Evolutionary conservation across 805 yeast species (phyloP).

Genomic region (Tetrapisispora fleetii): DNA sequence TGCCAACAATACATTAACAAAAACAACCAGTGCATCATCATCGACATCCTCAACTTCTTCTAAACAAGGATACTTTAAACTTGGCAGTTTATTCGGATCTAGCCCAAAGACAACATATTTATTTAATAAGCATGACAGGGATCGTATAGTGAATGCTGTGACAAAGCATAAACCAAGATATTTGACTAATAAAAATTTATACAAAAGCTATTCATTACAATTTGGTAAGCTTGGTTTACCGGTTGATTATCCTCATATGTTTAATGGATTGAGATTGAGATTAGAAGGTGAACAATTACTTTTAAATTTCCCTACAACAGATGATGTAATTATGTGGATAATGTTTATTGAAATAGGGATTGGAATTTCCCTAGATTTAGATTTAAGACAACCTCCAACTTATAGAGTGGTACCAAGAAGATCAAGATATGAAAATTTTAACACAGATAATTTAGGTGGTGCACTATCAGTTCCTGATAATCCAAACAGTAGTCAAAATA

Average conservation of each 20-base stretch:
- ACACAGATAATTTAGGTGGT: neutral
- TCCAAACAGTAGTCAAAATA: neutral
- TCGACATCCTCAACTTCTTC: neutral
- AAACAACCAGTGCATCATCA: neutral
- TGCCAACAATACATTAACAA: neutral
- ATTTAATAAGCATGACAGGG: constrained; percentile 22
- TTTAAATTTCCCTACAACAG: constrained; percentile 50
- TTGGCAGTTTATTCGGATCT: constrained; percentile 9
- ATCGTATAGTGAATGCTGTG: constrained; percentile 15
- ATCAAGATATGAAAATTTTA: constrained; percentile 31
- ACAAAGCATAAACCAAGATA: constrained; percentile 15
- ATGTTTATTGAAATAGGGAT: constrained; percentile 62
- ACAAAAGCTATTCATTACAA: constrained; percentile 72
- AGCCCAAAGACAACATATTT: constrained; percentile 14
- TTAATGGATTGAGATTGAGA: constrained; percentile 62
- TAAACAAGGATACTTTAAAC: neutral
- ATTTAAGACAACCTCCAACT: constrained; percentile 58
- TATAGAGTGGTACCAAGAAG: constrained; percentile 77
- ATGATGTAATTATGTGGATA: constrained; percentile 72
- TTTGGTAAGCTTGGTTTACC: constrained; percentile 80
- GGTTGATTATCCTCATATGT: constrained; percentile 64
- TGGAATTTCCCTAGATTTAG: constrained; percentile 70
- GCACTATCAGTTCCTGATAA: neutral
- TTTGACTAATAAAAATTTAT: constrained; percentile 30
- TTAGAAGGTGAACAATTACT: constrained; percentile 78